phyloP scores from a whole-genome alignment of 2,329 filamentous ascomycete genomes.

The Trichoderma lentiforme region DNA sequence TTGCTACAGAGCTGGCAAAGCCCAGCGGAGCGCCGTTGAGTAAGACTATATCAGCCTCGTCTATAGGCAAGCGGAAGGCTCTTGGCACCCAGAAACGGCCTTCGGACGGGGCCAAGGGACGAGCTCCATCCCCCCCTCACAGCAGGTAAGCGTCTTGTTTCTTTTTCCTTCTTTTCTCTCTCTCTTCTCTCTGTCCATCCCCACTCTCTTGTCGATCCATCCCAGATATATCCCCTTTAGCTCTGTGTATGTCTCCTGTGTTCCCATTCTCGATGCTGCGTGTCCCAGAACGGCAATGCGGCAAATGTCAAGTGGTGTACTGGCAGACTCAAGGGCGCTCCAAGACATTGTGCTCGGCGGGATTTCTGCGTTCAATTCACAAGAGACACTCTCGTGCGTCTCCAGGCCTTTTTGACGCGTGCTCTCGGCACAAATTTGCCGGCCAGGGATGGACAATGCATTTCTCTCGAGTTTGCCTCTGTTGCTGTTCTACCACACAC shows the following conservation, averaged over 20 bases:
- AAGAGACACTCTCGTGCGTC: not conserved
- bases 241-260: not conserved
- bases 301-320: not conserved
- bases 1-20: constrained; percentile 33
- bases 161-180: not conserved
- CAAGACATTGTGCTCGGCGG: constrained; percentile 14
- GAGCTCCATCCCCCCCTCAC: constrained; percentile 48
- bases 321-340: not conserved
- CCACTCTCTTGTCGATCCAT: not conserved
- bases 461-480: not conserved
- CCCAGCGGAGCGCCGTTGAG: constrained; percentile 29
- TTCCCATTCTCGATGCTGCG: not conserved
- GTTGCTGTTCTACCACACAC: not conserved
- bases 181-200: not conserved
- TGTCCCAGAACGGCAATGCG: constrained; percentile 3
- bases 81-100: constrained; percentile 23
- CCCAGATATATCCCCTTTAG: not conserved
- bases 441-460: constrained; percentile 1
- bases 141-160: constrained; percentile 38
- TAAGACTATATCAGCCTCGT: constrained; percentile 28
- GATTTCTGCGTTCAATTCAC: not conserved
- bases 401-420: not conserved
- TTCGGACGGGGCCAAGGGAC: constrained; percentile 43
- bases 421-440: constrained; percentile 19
- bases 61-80: constrained; percentile 5